Base-by-base conservation (phyloP, 106 monocot genomes). In the Apostasia shenzhenica region DNA sequence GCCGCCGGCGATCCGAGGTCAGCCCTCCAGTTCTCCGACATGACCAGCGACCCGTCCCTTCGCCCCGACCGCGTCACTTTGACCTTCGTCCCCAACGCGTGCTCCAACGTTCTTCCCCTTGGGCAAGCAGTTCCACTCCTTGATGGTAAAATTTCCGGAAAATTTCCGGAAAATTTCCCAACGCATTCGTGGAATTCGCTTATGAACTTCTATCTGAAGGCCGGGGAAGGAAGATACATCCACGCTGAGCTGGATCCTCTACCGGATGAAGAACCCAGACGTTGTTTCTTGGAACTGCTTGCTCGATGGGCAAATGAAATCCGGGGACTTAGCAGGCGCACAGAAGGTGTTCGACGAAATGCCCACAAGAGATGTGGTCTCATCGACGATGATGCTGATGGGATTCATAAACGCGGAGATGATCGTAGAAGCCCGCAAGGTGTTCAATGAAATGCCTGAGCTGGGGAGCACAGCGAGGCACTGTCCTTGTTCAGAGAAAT, bases 241-340 rank as follows among this genome's bases (percentile, higher is more conserved):
- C 55, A 74, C 58, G 12, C 8, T 75, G 2, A 40, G 65, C 26
- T 52, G 55, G 46, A 57, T 74, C 70, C 49, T 79, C 8, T 45
- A 41, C 44, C 53, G 48, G 5, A 71, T 80, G 44, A 56, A 56
- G 3, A 67, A 81, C 2, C 56, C 50, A 4, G 71, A 76, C 50
- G 53, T 67, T n/a, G 81, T 75, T 43, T 71, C 81, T 14, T 71
- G 75, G 81, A 81, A 81, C 37, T 67, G 70, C 41, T 75, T 75
- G 80, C 80, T 80, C 14, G 75, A 75, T 66, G 80, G 80, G 58
- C 71, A 59, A 60, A 75, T 75, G 14, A 80, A 80, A 52, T 13
- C 14, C 0, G 69, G 75, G 11, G 64, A 66, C 12, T 59, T 70
- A 46, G 55, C 63, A 0, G 40, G 55, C 57, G 79, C 79, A 0